Evolutionary conservation across 192 early-diverging fungal species (phyloP), one percentile per base, ranked within the genome.

Genomic region (Umbelopsis sp.): DNA sequence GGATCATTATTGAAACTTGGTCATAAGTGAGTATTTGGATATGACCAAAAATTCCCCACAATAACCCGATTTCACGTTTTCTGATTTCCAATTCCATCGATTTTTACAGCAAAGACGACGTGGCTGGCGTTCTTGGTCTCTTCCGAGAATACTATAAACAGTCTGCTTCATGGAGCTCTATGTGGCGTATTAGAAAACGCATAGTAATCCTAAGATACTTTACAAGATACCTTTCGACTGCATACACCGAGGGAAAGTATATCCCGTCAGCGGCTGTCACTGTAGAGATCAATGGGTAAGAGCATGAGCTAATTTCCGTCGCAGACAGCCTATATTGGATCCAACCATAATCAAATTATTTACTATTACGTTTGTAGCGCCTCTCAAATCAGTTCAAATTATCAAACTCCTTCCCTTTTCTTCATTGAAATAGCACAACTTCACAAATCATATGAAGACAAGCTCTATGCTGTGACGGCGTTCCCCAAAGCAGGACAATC

Each of bases 401-500:
- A 47, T 29, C 29, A 43, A 52, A 32, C 32, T 5, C 76, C 59
- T 49, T 73, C 78, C 22, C 31, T 68, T 1, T 82, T 87, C 36
- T 71, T 77, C 36, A 22, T 54, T 31, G 88, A 87, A 26, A 70
- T 88, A 20, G 74, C 86, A 38, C 72, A 71, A 29, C 69, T 88
- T 4, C 88, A 92, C 68, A 76, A 80, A 9, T 73, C 85, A 22
- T 91, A 91, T 71, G 86, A 90, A 74, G 80, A 84, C 20, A 77
- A 88, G 31, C 74, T 94, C 22, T 83, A 84, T 65, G 70, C 81
- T 2, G 74, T 84, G 8, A 81, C 82, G 3, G 29, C 75, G 6
- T 91, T 92, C 65, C 91, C 92, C 6, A 82, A 75, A 49, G 88
- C 92, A 4, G 81, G 84, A 32, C 83, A 91, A 49, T 74, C 80